Evolutionary conservation across 768 basidiomycete species (phyloP).

Genomic region (Fomitopsis pulvina): DNA sequence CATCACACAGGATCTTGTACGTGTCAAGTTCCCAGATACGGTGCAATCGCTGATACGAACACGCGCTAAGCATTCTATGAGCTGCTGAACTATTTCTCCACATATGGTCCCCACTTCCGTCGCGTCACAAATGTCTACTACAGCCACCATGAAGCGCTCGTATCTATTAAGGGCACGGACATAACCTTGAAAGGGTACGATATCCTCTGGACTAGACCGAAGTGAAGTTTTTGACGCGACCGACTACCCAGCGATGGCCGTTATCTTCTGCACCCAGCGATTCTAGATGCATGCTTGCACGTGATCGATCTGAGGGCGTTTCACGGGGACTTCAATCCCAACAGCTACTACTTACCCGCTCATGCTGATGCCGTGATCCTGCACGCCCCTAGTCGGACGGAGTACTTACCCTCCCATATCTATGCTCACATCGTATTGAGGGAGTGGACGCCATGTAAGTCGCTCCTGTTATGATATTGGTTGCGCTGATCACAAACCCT

Average conservation of each 20-base stretch:
- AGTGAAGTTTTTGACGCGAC: too few species aligned
- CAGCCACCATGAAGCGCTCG: constrained; percentile 1
- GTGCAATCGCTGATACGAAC: background rate
- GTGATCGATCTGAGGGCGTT: constrained; percentile 24
- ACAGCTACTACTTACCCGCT: constrained; percentile 28
- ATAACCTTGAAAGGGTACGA: background rate
- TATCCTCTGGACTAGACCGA: too few species aligned
- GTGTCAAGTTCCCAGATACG: too few species aligned
- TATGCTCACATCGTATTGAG: constrained; percentile 20
- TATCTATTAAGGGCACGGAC: constrained; percentile 1
- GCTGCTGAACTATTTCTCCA: background rate
- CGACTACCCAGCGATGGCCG: background rate
- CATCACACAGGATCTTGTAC: background rate
- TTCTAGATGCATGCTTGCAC: constrained; percentile 33
- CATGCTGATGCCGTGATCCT: constrained; percentile 10
- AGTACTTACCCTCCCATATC: constrained; percentile 11
- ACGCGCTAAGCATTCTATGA: background rate
- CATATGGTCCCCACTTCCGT: background rate
- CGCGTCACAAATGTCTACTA: constrained; percentile 1
- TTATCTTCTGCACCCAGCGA: constrained; percentile 20
- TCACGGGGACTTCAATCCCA: constrained; percentile 22
- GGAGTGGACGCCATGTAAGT: constrained; percentile 24
- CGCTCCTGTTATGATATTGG: background rate
- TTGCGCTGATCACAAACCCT: background rate
- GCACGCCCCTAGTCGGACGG: constrained; percentile 14